These are phyloP conservation scores for Penicillium crystallinum DNA, from an alignment of 495 filamentous ascomycete genomes.

Conservation along the genomic window DNA sequence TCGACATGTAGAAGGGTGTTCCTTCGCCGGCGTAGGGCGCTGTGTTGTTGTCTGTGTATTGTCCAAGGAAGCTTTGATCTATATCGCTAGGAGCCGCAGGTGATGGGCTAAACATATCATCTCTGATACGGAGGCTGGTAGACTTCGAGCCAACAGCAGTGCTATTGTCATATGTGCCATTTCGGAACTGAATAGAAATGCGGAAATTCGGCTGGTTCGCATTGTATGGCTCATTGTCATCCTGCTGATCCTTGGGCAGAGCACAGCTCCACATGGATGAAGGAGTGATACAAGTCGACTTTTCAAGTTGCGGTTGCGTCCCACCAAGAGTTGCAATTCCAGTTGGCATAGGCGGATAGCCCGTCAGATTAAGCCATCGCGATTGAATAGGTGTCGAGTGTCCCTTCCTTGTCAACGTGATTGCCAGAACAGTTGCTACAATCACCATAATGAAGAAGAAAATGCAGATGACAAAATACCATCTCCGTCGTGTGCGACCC, in stretches of 20 bases:
- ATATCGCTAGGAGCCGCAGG: constrained; percentile 60
- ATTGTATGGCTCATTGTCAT: constrained; percentile 51
- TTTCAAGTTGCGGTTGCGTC: constrained; percentile 51
- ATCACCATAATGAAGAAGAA: constrained; percentile 55
- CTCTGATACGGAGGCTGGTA: constrained; percentile 10
- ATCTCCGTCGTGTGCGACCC: constrained; percentile 56
- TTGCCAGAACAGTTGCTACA: constrained; percentile 54
- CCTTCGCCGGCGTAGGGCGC: constrained; percentile 48
- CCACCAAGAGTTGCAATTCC: constrained; percentile 72
- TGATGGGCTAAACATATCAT: constrained; percentile 45
- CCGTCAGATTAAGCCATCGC: constrained; percentile 76
- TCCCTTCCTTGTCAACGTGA: constrained; percentile 51
- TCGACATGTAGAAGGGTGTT: constrained; percentile 48
- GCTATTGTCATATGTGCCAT: constrained; percentile 52
- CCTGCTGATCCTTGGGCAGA: constrained; percentile 68
- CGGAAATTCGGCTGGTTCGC: constrained; percentile 70
- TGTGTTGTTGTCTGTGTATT: constrained; percentile 71
- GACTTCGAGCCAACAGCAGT: constrained; percentile 25
- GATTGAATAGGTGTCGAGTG: constrained; percentile 42
- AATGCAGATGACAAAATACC: constrained; percentile 50
- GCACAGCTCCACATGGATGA: constrained; percentile 76
- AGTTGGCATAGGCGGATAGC: constrained; percentile 79
- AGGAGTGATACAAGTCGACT: constrained; percentile 62
- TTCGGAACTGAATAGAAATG: constrained; percentile 73
- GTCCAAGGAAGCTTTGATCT: constrained; percentile 74